phyloP scores from a whole-genome alignment of 805 yeast genomes.

The Zygosaccharomyces bailii region DNA sequence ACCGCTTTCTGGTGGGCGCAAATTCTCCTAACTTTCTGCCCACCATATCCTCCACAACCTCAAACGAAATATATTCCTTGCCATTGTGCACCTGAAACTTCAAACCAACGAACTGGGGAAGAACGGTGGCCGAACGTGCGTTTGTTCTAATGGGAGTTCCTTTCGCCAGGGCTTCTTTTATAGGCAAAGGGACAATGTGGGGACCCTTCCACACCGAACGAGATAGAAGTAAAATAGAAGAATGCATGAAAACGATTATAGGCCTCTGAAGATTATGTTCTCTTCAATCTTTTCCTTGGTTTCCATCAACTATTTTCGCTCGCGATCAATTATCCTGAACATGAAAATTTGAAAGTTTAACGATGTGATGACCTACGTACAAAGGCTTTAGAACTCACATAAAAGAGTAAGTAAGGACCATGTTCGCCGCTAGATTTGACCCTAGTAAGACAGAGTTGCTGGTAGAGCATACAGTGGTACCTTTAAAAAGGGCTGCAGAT shows the following conservation, averaged over 20 bases:
- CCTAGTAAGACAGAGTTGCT: constrained; percentile 38
- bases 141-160: constrained; percentile 92
- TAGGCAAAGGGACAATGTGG: constrained; percentile 90
- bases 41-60: constrained; percentile 91
- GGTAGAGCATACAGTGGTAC: constrained; percentile 17
- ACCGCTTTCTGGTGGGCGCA: constrained; percentile 89
- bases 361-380: constrained; percentile 12
- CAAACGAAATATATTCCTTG: constrained; percentile 83
- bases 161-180: constrained; percentile 74
- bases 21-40: constrained; percentile 94
- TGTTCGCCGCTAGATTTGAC: constrained; percentile 68
- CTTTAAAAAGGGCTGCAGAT: constrained; percentile 26
- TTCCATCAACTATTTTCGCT: neutral
- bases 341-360: constrained; percentile 9
- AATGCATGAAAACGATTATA: constrained; percentile 6
- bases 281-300: neutral
- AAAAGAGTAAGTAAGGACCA: constrained; percentile 19
- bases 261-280: neutral
- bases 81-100: constrained; percentile 96
- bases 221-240: constrained; percentile 39
- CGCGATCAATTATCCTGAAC: neutral
- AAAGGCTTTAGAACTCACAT: no score
- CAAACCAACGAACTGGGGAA: constrained; percentile 94
- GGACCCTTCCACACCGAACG: constrained; percentile 78
- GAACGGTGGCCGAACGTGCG: constrained; percentile 88